Percentiles rank a stretch among this genome's conserved stretches.
Evolutionary conservation across 2,329 filamentous ascomycete species (phyloP).

Genomic region (Penicillium freii): DNA sequence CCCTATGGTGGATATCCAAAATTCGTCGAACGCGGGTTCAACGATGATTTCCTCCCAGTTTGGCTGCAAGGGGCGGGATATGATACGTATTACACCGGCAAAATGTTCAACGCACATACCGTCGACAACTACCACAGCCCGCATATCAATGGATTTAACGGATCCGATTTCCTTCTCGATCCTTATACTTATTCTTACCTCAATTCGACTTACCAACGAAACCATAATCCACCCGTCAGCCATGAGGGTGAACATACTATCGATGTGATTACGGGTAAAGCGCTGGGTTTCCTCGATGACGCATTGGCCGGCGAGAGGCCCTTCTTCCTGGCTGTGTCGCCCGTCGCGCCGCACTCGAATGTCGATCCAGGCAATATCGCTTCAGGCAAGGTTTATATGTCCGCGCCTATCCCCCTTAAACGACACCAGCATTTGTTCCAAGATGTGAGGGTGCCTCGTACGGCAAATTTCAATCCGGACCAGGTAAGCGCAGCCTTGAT

Average conservation of each 20-base stretch:
- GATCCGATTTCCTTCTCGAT: conserved; percentile 46
- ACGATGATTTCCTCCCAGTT: conserved; percentile 51
- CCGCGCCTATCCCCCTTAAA: conserved; percentile 57
- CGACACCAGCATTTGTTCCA: conserved; percentile 63
- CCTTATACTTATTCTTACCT: conserved; percentile 63
- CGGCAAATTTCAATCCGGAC: conserved; percentile 65
- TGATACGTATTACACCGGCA: conserved; percentile 56
- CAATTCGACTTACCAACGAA: conserved; percentile 63
- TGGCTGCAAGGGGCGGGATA: conserved; percentile 55
- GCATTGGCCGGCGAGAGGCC: conserved; percentile 56
- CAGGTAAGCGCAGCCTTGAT: conserved; percentile 37
- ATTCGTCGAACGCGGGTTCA: conserved; percentile 52
- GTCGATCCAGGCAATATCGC: conserved; percentile 40
- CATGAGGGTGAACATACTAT: conserved; percentile 56
- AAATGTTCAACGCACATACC: conserved; percentile 55
- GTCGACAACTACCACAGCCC: conserved; percentile 49
- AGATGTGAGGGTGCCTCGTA: conserved; percentile 59
- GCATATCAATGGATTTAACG: conserved; percentile 38
- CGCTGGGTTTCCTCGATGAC: conserved; percentile 60
- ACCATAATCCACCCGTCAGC: conserved; percentile 55
- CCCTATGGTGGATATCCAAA: conserved; percentile 55
- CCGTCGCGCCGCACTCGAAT: conserved; percentile 65
- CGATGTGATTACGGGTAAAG: conserved; percentile 61
- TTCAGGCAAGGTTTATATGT: conserved; percentile 35
- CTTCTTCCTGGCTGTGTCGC: conserved; percentile 67